phyloP scores from a whole-genome alignment of 2,329 filamentous ascomycete genomes.

The Xylaria sp. region DNA sequence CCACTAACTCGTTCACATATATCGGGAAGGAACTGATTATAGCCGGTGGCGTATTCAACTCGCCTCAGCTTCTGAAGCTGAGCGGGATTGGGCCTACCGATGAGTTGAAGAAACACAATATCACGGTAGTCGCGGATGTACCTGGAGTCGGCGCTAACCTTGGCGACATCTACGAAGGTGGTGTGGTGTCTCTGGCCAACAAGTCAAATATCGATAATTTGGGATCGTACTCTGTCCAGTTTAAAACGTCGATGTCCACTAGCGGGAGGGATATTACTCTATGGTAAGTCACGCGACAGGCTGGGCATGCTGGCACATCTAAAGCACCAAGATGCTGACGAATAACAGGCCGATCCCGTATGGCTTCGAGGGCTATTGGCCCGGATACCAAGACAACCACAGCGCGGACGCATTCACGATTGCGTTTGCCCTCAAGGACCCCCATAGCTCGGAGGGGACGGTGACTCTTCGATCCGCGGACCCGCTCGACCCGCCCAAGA shows the following conservation, averaged over 20 bases:
- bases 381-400: conserved; percentile 35
- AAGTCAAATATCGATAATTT: conserved; percentile 31
- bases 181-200: conserved; percentile 49
- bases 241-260: conserved; percentile 41
- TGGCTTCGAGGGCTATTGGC: conserved; percentile 43
- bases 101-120: conserved; percentile 52
- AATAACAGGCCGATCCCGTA: conserved; percentile 15
- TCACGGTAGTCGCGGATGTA: conserved; percentile 59
- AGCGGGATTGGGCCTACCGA: conserved; percentile 56
- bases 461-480: conserved; percentile 71
- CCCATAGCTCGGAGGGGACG: conserved; percentile 67
- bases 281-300: conserved; percentile 11
- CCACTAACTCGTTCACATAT: conserved; percentile 51
- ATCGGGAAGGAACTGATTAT: conserved; percentile 59
- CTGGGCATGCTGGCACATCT: neutral
- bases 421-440: conserved; percentile 65
- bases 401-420: conserved; percentile 54
- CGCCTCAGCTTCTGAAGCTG: conserved; percentile 51
- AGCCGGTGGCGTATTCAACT: conserved; percentile 57
- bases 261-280: conserved; percentile 32
- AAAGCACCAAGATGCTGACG: neutral
- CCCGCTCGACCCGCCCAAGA: conserved; percentile 71
- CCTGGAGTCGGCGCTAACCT: conserved; percentile 68
- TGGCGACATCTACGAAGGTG: conserved; percentile 64
- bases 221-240: conserved; percentile 38